Evolutionary conservation across 805 yeast genomes (phyloP), one percentile per base, ranked within the genome.

Genomic region (Priceomyces medius): DNA sequence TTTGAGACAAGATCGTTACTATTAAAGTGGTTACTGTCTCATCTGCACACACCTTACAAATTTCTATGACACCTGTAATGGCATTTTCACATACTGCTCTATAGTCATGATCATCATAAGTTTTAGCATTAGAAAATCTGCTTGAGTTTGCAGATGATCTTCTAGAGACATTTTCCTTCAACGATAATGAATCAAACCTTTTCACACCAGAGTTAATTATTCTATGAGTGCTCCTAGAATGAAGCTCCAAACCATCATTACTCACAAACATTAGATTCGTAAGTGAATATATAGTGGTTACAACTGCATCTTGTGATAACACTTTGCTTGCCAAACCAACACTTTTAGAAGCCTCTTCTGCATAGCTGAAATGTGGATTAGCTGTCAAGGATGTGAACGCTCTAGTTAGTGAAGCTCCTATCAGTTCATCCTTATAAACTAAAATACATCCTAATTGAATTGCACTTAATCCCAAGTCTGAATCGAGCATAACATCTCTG

Each of bases 281-380:
- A 48, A 91, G 71, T 0, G 95, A 81, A 63, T 93, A 93, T 38
- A 93, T 80, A 1, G 91, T 77, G 6, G 96, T 83, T 7, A 89
- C 86, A 17, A 85, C 81, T 1, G 87, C 79, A 56, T 89, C 97
- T 55, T 88, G 91, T 14, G 89, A 79, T 40, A 85, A 68, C 7
- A 79, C 77, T 42, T 76, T 77, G 49, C 87, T 68, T 3, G 90
- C 88, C 37, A 76, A 59, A 0, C 90, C 85, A 28, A 89, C 77
- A 27, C 78, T 65, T 40, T 64, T 61, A 0, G 93, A 76, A 2
- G 83, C 73, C 4, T 68, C 63, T 35, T 67, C 58, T 29, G 88
- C 82, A 32, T 77, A 66, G 6, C 69, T 53, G 40, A 85, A 71
- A 13, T 73, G 66, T 9, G 80, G 79, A 38, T 80, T 71, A 0